Evolutionary conservation across 129 eudicot genomes (phyloP).

Genomic region (Lactuca saligna): DNA sequence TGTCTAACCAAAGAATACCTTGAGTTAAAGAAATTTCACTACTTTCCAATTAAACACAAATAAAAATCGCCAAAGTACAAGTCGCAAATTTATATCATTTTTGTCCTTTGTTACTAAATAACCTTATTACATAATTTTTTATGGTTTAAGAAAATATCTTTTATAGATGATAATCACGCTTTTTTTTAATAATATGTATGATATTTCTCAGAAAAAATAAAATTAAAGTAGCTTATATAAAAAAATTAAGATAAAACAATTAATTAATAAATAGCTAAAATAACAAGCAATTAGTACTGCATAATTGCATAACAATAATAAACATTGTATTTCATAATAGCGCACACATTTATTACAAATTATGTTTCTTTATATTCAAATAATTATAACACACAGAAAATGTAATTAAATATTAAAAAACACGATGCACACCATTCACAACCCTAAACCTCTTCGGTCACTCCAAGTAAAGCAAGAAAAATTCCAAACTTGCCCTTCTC

Average conservation of each 20-base stretch:
- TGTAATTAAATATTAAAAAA: not conserved
- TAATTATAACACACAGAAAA: not conserved
- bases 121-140: too few relatives aligned
- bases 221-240: too few relatives aligned
- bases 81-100: too few relatives aligned
- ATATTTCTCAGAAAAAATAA: too few relatives aligned
- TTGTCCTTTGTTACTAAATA: too few relatives aligned
- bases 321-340: not conserved
- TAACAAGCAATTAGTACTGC: not conserved
- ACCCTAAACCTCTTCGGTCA: not conserved
- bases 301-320: not conserved
- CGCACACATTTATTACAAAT: not conserved
- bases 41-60: too few relatives aligned
- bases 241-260: not conserved
- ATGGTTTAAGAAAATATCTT: too few relatives aligned
- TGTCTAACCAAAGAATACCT: too few relatives aligned
- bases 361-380: not conserved
- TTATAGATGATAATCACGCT: too few relatives aligned
- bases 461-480: not conserved
- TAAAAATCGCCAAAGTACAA: too few relatives aligned
- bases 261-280: not conserved
- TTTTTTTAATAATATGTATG: too few relatives aligned
- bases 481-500: not conserved
- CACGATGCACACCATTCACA: not conserved
- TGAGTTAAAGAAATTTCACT: too few relatives aligned